Base-by-base conservation (phyloP, 805 yeast genomes). In the Candida tallmaniae region DNA sequence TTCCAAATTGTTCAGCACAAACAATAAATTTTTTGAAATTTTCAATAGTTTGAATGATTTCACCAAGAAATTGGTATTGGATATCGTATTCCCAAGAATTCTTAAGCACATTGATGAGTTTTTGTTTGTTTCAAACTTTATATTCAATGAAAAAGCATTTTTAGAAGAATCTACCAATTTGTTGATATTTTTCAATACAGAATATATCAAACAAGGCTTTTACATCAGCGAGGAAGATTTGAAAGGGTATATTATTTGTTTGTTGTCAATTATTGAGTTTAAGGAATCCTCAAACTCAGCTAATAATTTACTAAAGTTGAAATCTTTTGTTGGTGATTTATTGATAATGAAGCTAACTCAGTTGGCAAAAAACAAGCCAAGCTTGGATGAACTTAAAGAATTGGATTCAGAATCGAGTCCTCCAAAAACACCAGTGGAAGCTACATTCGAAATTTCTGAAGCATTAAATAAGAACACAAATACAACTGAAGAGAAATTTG, bases 81-180 rank as follows among this genome's bases (percentile, higher is more conserved):
- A 62, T 17, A 36, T 51, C 3, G 43, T 66, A 4, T 66, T 63
- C 36, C 70, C 72, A 4, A 40, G 39, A 11, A 44, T 65, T 1
- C 60, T 65, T 34, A 47, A 50, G 15, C 73, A 64, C 37, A 46
- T 62, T 2, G 57, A 54, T 39, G 56, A 58, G 30, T 61, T 63
- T 34, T 41, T 63, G 4, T 40, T 36, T 19, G 56, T 54, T 4
- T 50, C 66, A 8, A 58, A 57, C 24, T 60, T 58, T 40, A 58
- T 64, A 12, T 62, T 51, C 44, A 53, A 62, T 27, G 67, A 64
- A 33, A 46, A 48, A 23, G 56, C 51, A 5, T 55, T 58, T 26
- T 34, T 60, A 13, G 45, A 45, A 2, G 46, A 47, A 6, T 44
- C 58, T 9, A 44, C 50, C 9, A 51, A 51, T 20, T 40, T 64